Base-by-base conservation (phyloP, 331 rosid species). In the Rosa hybrid region DNA sequence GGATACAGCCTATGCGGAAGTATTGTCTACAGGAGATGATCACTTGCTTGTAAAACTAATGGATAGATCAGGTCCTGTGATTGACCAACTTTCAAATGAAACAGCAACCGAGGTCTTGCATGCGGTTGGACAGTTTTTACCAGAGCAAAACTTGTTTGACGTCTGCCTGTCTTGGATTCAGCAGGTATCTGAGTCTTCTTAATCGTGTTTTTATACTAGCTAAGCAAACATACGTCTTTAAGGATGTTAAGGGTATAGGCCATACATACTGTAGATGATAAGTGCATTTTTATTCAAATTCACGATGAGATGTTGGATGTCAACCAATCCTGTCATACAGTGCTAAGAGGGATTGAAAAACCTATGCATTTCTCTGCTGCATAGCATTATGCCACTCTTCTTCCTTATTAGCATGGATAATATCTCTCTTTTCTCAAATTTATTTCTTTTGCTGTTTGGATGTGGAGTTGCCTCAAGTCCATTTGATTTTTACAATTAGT, bases 61-160 rank as follows among this genome's bases (percentile, higher is more conserved):
- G 99, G 98, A 96, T 85, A 89, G 90, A 83, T 84, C 99, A 20
- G 99, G 98, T 73, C 99, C 98, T 38, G 99, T 87, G 63, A 77
- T 93, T 30, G 93, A 92, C 80, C 97, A 90, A 72, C 90, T 96
- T 82, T 82, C 98, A 34, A 88, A 85, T 80, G 98, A 96, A 82
- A 77, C 86, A 62, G 97, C 90, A 25, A 83, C 87, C 75, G 99
- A 96, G 88, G 81, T 90, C 54, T 77, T 90, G 84, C 84, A 88
- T 79, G 94, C 97, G 27, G 85, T 96, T 80, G 92, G 85, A 76
- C 98, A 91, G 74, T 93, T 91, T 84, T 78, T 96, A 62, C 74
- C 84, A 23, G 99, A 93, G 74, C 94, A 88, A 86, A 91, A 89
- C 86, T 83, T 96, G 85, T 91, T 86, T 82, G 97, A 90, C 70